phyloP scores from a whole-genome alignment of 768 basidiomycete species.

The Dacryopinax spathularia region DNA sequence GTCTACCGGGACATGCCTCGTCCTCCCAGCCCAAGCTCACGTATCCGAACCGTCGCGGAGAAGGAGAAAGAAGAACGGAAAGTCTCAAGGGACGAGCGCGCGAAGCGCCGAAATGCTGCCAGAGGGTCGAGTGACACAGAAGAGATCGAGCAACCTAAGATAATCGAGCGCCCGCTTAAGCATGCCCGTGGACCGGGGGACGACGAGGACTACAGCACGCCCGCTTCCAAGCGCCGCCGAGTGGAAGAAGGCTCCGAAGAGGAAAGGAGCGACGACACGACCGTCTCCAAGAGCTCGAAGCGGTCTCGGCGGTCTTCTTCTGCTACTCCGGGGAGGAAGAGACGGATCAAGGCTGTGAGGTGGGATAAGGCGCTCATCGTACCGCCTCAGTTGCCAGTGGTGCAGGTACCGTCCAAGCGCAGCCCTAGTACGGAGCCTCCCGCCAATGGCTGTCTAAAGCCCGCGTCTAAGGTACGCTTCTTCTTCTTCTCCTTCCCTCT shows the following conservation, averaged over 20 bases:
- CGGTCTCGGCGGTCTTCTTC: neutral
- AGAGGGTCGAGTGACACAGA: constrained; percentile 38
- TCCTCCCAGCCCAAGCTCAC: constrained; percentile 68
- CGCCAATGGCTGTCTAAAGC: constrained; percentile 52
- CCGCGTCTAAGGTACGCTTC: constrained; percentile 47
- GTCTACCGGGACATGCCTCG: constrained; percentile 19
- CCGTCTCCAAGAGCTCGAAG: neutral
- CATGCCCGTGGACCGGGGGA: constrained; percentile 63
- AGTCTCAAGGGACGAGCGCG: constrained; percentile 31
- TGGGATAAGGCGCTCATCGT: constrained; percentile 62
- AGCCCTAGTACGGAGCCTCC: constrained; percentile 21
- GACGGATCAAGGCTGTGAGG: constrained; percentile 46
- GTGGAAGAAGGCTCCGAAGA: constrained; percentile 31
- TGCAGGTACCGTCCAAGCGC: constrained; percentile 39
- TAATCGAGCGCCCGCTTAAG: constrained; percentile 20
- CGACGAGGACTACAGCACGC: constrained; percentile 66
- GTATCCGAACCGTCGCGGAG: constrained; percentile 52
- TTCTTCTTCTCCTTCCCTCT: neutral
- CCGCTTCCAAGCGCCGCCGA: constrained; percentile 32
- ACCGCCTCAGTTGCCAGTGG: constrained; percentile 47
- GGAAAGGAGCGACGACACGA: constrained; percentile 20
- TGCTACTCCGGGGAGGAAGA: constrained; percentile 15
- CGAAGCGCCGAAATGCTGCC: constrained; percentile 41
- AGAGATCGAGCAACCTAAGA: constrained; percentile 22
- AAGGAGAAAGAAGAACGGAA: constrained; percentile 46